Base-by-base conservation (phyloP, 257 asterid genomes). In the Scutellaria minor region DNA sequence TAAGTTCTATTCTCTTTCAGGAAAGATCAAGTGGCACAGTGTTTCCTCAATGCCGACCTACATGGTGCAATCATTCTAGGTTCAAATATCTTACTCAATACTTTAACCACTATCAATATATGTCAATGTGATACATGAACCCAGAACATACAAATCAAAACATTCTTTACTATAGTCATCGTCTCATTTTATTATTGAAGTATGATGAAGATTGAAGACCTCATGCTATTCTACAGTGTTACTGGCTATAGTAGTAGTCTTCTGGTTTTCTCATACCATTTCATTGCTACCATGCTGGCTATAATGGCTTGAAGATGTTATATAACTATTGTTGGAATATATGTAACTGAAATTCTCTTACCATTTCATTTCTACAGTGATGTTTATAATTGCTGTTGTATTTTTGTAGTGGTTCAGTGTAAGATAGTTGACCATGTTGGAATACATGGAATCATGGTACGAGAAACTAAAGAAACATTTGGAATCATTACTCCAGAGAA, bases 61-160 rank as follows among this genome's bases (percentile, higher is more conserved):
- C 97, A 91, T 37, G 99, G 97, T 61, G 92, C 97, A 64, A 52
- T 83, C 64, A 82, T 94, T 72, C 82, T 85, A 82, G 99, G 99
- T 89, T 61, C 39, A 84, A 44, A 59, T 66, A 63, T 69, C 13
- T 44, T 46, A 46, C 54, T 68, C 70, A 31, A 2, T 71, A 53
- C 70, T 71, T 60, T 10, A 9, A 11, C 42, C 5, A 31, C 37
- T 31, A 31, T 62, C 15, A 53, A 6, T 47, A 37, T 64, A 22
- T 67, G 58, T 52, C 58, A 79, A 64, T 72, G 58, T 18, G 59
- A 31, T 31, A 31, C 37, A 31, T 37, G 40, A 50, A 37, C 55
- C 41, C 9, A 40, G 55, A 66, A 54, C 35, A 50, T 48, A 52
- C 64, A 64, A 24, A 24, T 5, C 27, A 22, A 20, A 27, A 13